Conservation (phyloP, 257 asterid species). For the Prunella vulgaris region DNA sequence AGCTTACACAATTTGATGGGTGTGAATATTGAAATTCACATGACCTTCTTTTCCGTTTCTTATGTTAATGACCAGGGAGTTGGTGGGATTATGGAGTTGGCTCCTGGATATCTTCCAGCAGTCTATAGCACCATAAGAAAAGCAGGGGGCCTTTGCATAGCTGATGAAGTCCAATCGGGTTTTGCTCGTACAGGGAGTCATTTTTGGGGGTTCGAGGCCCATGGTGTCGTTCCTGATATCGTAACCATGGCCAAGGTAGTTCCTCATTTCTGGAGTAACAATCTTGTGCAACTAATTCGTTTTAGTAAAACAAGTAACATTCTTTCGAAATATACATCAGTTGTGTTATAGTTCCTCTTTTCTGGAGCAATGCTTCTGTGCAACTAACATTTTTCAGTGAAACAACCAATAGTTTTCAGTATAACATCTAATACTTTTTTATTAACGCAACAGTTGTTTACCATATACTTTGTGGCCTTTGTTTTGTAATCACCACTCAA, state of each 20-base stretch:
- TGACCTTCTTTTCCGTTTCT: neutral
- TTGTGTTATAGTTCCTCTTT: too few relatives aligned
- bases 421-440: too few relatives aligned
- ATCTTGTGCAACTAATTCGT: neutral
- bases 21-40: neutral
- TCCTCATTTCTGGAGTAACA: neutral
- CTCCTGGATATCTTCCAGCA: constrained; percentile 88
- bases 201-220: constrained; percentile 96
- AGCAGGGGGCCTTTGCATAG: constrained; percentile 94
- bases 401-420: too few relatives aligned
- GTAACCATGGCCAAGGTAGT: constrained; percentile 95
- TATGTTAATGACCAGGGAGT: constrained; percentile 57
- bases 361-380: neutral
- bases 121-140: constrained; percentile 63
- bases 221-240: constrained; percentile 88
- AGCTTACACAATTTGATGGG: neutral
- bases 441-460: too few relatives aligned
- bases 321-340: too few relatives aligned
- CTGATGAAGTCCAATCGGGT: constrained; percentile 96
- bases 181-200: constrained; percentile 87
- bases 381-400: too few relatives aligned
- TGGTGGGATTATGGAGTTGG: constrained; percentile 94
- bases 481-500: too few relatives aligned
- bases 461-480: too few relatives aligned
- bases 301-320: neutral